Evolutionary conservation across 805 yeast species (phyloP), one percentile per base, ranked within the genome.

Genomic region (Myxozyma monticola): DNA sequence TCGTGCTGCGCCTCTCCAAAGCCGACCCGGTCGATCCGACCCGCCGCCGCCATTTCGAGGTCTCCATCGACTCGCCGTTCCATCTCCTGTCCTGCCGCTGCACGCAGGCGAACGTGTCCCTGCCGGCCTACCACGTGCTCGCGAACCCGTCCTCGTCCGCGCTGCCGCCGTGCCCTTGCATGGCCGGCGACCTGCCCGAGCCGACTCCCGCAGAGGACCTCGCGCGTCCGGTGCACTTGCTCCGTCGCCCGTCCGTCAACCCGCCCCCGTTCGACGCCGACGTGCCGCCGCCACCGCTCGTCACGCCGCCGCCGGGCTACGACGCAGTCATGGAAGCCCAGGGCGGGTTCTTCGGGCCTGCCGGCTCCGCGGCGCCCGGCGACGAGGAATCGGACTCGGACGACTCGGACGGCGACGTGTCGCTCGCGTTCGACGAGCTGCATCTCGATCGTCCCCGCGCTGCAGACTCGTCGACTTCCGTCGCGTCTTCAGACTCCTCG

Each of bases 31-130:
- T 58, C 12, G 57, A 62, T 45, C 65, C 68, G 21, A 54, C 60
- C 22, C 87, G 87, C 64, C 74, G 95, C 39, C 93, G 90, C 65
- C 97, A 89, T 65, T 93, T 85, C 65, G 99, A 93, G 70, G 86
- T 93, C 38, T 83, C 88, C 51, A 91, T 93, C 49, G 99, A 93
- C 68, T 87, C 96, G 2, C 99, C 99, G 2, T 82, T 93, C 52
- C 95, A 86, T 62, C 74, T 93, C 3, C 71, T 90, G 43, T 82
- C 90, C 42, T 80, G 84, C 5, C 70, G 79, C 42, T 88, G 96
- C 55, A 71, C 72, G 2, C 43, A 51, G 25, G 63, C 64, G 2
- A 67, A 68, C 38, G 59, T 65, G 40, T 60, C 64, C n/a, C 62
- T 72, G 22, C 76, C 76, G 2, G 66, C 65, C 9, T 72, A 72